Base-by-base conservation (phyloP, 1,139 yeast species). In the Zygosaccharomyces pseudobailii region DNA sequence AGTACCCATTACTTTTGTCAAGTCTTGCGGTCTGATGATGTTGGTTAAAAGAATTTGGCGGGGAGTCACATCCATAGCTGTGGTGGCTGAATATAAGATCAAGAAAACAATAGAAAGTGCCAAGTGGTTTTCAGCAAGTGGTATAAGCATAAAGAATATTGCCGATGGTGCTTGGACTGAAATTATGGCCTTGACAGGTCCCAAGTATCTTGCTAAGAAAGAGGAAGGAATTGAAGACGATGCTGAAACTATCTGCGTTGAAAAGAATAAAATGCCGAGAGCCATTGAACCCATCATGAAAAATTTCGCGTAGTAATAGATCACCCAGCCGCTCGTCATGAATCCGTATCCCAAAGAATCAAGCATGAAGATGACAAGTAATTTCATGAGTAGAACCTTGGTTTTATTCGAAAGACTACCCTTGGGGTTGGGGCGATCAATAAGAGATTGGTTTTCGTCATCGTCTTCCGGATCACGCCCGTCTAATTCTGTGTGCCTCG, bases 1-100 rank as follows among this genome's bases (percentile, higher is more conserved):
- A 3, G 85, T 72, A 1, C 96, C 96, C 82, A 89, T 77, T 2
- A 85, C 92, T 56, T 75, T 78, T 4, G 95, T 81, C 40, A 89
- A 69, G 48, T 87, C 94, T 9, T 72, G 67, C 8, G 76, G 73
- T 13, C 75, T 75, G 45, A 89, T 80, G 19, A 87, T 71, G 2
- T 87, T 76, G 0, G 95, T 80, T 34, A 88, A 67, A 37, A 89
- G 71, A 4, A 88, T 79, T 65, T 88, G 96, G 45, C 97, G 75
- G 6, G 96, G 96, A 2, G 88, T 94, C 25, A 88, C 96, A 62
- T 89, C 97, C 92, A 88, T 87, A 0, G 89, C 78, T 2, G 82
- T 73, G 0, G 89, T 69, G 10, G 67, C 57, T 36, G 63, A 67
- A 46, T 62, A 68, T n/a, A 62, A 50, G 21, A 58, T 51, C 31